Conservation (phyloP, 176 grass and related monocot genomes). For the Phoenix dactylifera region DNA sequence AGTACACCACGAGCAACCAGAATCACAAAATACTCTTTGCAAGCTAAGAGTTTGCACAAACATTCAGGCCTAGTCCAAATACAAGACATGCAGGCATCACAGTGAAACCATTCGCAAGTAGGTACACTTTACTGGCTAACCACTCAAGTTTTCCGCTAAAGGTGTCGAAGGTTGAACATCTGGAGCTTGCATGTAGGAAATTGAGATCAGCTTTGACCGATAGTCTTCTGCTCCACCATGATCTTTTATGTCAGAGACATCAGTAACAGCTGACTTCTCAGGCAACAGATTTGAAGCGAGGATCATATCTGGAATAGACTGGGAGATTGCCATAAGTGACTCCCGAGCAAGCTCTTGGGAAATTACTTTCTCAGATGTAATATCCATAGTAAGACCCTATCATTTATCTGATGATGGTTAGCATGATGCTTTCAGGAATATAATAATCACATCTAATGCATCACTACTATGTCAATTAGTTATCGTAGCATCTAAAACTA, state of each 20-base stretch:
- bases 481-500: no score
- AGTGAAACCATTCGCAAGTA: conserved; percentile 7
- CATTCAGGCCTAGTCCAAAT: no score
- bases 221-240: conserved; percentile 40
- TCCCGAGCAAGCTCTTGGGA: conserved; percentile 56
- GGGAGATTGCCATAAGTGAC: conserved; percentile 81
- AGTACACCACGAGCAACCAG: no score
- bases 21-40: no score
- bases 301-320: conserved; percentile 31
- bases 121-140: conserved; percentile 10
- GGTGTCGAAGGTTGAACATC: conserved; percentile 38
- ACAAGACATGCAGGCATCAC: no score
- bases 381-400: neutral
- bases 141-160: conserved; percentile 19
- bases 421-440: no score
- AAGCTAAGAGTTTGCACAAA: no score
- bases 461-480: no score
- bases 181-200: conserved; percentile 41
- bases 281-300: conserved; percentile 7
- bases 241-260: conserved; percentile 9
- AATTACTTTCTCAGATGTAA: conserved; percentile 18
- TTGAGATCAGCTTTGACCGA: conserved; percentile 85
- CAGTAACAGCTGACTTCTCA: conserved; percentile 16
- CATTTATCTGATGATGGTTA: no score
- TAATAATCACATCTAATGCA: no score